A percentile compares a stretch with the other conserved stretches of the same genome.
phyloP scores from a whole-genome alignment of 805 yeast genomes.

The Barnettozyma botsteinii region DNA sequence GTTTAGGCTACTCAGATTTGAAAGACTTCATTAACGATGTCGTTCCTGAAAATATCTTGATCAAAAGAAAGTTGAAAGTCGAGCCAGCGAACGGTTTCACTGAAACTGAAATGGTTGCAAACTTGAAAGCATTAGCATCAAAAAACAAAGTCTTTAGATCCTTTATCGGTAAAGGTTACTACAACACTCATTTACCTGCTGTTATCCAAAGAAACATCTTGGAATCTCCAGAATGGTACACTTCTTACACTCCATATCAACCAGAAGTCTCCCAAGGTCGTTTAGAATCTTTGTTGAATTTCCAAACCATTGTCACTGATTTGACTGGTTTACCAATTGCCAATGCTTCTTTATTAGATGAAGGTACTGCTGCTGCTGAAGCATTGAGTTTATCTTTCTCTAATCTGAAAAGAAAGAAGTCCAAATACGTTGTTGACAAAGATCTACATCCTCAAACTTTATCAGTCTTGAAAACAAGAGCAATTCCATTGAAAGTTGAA shows the following conservation, averaged over 20 bases:
- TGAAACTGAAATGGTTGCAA: conserved; percentile 73
- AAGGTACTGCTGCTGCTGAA: conserved; percentile 96
- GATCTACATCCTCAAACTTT: conserved; percentile 83
- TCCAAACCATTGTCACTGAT: conserved; percentile 86
- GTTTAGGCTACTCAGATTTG: conserved; percentile 61
- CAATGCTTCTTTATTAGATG: conserved; percentile 91
- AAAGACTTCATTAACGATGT: conserved; percentile 66
- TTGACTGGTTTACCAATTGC: conserved; percentile 93
- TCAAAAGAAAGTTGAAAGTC: conserved; percentile 60
- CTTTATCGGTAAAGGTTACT: conserved; percentile 91
- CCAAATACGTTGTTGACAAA: conserved; percentile 64
- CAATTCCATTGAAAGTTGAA: conserved; percentile 64
- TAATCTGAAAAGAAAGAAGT: conserved; percentile 58
- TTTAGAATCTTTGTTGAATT: conserved; percentile 81
- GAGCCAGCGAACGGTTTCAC: conserved; percentile 70
- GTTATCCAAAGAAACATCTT: conserved; percentile 88
- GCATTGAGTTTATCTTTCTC: conserved; percentile 85
- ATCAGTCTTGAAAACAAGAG: conserved; percentile 73
- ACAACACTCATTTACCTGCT: conserved; percentile 84
- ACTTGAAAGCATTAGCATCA: conserved; percentile 61
- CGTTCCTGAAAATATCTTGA: conserved; percentile 70
- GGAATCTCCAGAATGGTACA: conserved; percentile 97
- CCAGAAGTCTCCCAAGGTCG: conserved; percentile 98
- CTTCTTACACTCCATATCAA: conserved; percentile 97
- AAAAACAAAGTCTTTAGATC: conserved; percentile 71